These are phyloP conservation scores for Phlegmacium glaucopus DNA, from an alignment of 768 basidiomycete genomes.

Conservation along the genomic window DNA sequence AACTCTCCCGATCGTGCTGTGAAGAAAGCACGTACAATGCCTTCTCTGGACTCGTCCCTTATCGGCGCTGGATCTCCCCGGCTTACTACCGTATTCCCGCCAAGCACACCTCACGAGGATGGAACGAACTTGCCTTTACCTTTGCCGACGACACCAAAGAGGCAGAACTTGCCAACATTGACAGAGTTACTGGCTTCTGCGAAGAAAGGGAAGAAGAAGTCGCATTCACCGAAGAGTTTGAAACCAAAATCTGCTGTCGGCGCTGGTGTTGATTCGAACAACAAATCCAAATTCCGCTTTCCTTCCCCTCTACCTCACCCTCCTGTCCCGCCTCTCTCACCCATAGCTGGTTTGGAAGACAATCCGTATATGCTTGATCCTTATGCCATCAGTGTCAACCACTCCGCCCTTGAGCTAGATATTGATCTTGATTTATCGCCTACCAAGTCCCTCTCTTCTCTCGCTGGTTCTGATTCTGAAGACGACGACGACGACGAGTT, in stretches of 20 bases:
- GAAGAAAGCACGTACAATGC: slow-evolving; percentile 15
- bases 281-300: slow-evolving; percentile 1
- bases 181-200: slow-evolving; percentile 44
- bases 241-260: slow-evolving; percentile 1
- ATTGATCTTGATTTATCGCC: slow-evolving; percentile 23
- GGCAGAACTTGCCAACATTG: slow-evolving; percentile 30
- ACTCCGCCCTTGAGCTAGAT: slow-evolving; percentile 2
- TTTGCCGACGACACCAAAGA: slow-evolving; percentile 17
- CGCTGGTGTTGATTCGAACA: background rate
- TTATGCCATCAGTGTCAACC: slow-evolving; percentile 7
- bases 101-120: background rate
- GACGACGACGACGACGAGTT: slow-evolving; percentile 17
- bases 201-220: slow-evolving; percentile 18
- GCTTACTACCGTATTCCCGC: background rate
- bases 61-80: background rate
- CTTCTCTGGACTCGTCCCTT: background rate
- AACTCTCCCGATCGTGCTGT: slow-evolving; percentile 4
- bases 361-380: slow-evolving; percentile 12
- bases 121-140: background rate
- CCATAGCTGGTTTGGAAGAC: background rate
- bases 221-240: background rate
- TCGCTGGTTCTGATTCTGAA: slow-evolving; percentile 30
- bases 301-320: slow-evolving; percentile 12
- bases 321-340: background rate
- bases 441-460: slow-evolving; percentile 31